phyloP scores from a whole-genome alignment of 1,284 basidiomycete species.

The Ustilago cynodontis region DNA sequence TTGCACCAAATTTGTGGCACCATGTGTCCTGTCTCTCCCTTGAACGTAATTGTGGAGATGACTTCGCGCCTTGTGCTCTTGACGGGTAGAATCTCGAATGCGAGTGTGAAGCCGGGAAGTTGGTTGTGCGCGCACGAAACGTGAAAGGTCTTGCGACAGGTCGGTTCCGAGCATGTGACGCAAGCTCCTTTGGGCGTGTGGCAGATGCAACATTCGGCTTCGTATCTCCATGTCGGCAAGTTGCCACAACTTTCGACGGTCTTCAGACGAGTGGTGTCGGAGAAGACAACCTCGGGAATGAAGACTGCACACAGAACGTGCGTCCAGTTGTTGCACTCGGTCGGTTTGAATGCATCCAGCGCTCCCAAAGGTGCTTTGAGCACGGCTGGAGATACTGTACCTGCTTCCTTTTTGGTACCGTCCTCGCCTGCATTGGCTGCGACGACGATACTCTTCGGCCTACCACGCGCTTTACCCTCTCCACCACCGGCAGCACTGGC shows the following conservation, averaged over 20 bases:
- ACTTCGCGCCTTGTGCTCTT: constrained; percentile 69
- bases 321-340: constrained; percentile 92
- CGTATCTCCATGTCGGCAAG: constrained; percentile 73
- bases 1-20: constrained; percentile 83
- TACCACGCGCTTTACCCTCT: constrained; percentile 30
- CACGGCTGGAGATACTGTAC: background rate
- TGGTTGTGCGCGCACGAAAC: constrained; percentile 88
- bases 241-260: constrained; percentile 88
- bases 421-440: constrained; percentile 19
- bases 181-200: constrained; percentile 80
- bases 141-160: constrained; percentile 83
- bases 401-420: constrained; percentile 31
- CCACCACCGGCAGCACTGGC: constrained; percentile 10
- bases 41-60: constrained; percentile 81
- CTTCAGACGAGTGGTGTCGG: constrained; percentile 79
- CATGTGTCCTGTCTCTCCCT: constrained; percentile 86
- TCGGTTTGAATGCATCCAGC: constrained; percentile 88
- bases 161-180: constrained; percentile 79
- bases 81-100: constrained; percentile 88
- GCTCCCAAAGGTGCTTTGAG: constrained; percentile 67
- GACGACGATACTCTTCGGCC: constrained; percentile 20
- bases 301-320: constrained; percentile 91
- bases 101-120: constrained; percentile 78
- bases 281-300: constrained; percentile 83
- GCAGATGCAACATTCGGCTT: constrained; percentile 73